Evolutionary conservation across 108 stramenopile genomes (phyloP).

Genomic region (Skeletonema potamos): DNA sequence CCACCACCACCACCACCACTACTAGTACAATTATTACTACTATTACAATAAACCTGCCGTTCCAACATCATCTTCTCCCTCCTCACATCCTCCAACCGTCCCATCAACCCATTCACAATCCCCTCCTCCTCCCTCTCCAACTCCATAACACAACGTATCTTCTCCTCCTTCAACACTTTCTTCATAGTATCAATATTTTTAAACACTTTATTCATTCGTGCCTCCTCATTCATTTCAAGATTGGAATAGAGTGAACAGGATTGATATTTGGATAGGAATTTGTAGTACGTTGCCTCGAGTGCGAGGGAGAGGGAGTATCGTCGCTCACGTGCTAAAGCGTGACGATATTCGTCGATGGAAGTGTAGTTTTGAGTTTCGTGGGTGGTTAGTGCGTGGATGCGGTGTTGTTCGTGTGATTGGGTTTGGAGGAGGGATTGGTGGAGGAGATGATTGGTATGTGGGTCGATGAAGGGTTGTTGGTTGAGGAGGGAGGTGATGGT

Average conservation of each 20-base stretch:
- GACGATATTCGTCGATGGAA: conserved; percentile 15
- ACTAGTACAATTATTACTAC: too few relatives aligned
- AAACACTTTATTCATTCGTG: conserved; percentile 12
- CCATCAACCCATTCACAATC: conserved; percentile 32
- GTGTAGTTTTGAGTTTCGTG: conserved; percentile 13
- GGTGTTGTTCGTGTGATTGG: background rate
- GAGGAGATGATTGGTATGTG: conserved; percentile 8
- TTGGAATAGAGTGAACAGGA: conserved; percentile 10
- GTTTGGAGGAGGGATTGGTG: conserved; percentile 6
- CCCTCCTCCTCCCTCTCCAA: conserved; percentile 24
- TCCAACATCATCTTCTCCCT: conserved; percentile 48
- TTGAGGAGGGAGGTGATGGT: background rate
- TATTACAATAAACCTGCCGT: conserved; percentile 6
- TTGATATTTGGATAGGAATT: background rate
- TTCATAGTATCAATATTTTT: conserved; percentile 15
- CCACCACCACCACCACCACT: background rate
- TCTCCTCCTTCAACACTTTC: conserved; percentile 22
- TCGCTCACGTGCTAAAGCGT: conserved; percentile 18
- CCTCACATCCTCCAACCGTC: conserved; percentile 32
- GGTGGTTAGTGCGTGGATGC: background rate
- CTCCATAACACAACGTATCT: conserved; percentile 25
- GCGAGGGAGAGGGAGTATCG: conserved; percentile 8
- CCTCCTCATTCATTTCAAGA: conserved; percentile 22
- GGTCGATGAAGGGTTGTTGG: background rate
- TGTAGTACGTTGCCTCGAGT: conserved; percentile 1